phyloP scores from a whole-genome alignment of 805 yeast species.

The Yarrowia yakushimensis region DNA sequence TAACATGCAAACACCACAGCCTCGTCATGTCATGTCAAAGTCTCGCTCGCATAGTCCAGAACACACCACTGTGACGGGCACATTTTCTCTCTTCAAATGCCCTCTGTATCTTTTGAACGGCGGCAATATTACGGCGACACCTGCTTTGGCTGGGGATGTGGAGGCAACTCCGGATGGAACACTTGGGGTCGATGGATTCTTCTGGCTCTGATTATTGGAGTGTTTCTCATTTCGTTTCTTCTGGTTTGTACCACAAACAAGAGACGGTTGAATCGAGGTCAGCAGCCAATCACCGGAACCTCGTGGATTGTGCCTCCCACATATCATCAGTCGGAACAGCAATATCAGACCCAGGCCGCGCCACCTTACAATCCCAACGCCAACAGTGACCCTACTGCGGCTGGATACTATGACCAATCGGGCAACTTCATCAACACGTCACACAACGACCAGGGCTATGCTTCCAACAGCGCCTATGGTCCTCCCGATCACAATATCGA shows the following conservation, averaged over 20 bases:
- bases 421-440: conserved; percentile 43
- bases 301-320: conserved; percentile 87
- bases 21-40: no score
- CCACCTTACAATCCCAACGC: conserved; percentile 39
- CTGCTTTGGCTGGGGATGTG: conserved; percentile 24
- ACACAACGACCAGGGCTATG: background rate
- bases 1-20: no score
- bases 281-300: conserved; percentile 67
- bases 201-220: conserved; percentile 34
- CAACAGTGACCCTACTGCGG: conserved; percentile 44
- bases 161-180: conserved; percentile 33
- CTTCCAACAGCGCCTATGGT: background rate
- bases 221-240: conserved; percentile 31
- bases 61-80: no score
- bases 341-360: conserved; percentile 40
- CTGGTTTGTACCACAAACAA: conserved; percentile 32
- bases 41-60: no score
- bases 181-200: conserved; percentile 41
- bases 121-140: conserved; percentile 24
- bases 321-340: conserved; percentile 55
- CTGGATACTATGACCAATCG: conserved; percentile 67
- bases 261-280: conserved; percentile 38
- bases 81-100: background rate
- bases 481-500: conserved; percentile 29
- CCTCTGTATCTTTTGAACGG: background rate